Evolutionary conservation across 2,329 filamentous ascomycete genomes (phyloP), one percentile per base, ranked within the genome.

Genomic region (Aspergillus sp.): DNA sequence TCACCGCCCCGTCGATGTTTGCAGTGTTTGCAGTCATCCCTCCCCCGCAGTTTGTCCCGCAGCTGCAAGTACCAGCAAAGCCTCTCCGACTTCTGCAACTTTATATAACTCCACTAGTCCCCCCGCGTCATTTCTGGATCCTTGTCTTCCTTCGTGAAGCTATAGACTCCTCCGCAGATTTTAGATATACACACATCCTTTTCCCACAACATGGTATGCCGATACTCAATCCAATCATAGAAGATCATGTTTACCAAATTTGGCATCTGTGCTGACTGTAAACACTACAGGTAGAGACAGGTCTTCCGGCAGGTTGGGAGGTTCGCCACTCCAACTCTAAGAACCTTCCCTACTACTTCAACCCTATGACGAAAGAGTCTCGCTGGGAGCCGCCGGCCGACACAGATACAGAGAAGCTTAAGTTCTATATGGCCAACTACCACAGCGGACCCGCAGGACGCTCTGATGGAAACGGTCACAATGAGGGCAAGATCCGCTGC

Each of bases 331-430:
- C 92, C 78, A 96, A 97, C 83, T 96, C 92, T 78, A 98, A 97
- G 83, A 96, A 96, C 80, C 89, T 98, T 38, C 95, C 95, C 39
- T 99, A 99, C 84, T 99, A 98, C 83, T 98, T 97, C 89, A 96
- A 97, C 80, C 82, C 89, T 49, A 81, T 80, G 68, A 91, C 92
- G 65, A 94, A 93, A 77, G 88, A 92, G 75, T 98, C 95, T 64
- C 87, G 91, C 79, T 99, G 95, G 95, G 95, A 98, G 75, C 94
- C 95, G 3, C 95, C 95, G 8, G 77, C 86, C 48, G 91, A 89
- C 65, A 95, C 93, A 69, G 91, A 99, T 79, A 90, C 90, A 60
- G 92, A 97, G 70, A 92, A 90, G 80, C 86, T 99, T 66, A 98
- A 97, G 84, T 78, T 86, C 64, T 97, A 96, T 83, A 98, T 99